Percentiles rank a stretch among this genome's conserved stretches.
These are phyloP conservation scores for Aspergillus ochraceus DNA, from an alignment of 2,329 filamentous ascomycete genomes.

Conservation along the genomic window DNA sequence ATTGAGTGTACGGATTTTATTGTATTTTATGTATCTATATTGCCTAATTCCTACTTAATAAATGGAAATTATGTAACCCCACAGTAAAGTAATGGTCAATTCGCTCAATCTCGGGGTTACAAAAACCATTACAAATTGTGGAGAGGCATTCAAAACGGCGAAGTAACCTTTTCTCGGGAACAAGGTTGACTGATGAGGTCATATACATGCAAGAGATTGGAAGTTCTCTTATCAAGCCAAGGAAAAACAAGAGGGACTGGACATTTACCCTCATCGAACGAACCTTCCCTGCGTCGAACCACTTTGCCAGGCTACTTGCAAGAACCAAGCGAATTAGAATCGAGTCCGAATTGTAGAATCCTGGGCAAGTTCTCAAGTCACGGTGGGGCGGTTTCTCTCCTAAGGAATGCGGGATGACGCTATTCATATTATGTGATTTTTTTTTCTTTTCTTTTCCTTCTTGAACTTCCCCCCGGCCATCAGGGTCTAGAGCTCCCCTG, in stretches of 20 bases:
- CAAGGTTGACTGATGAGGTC: background rate
- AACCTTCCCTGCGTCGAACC: background rate
- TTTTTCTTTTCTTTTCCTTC: background rate
- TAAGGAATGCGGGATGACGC: conserved; percentile 7
- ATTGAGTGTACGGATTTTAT: background rate
- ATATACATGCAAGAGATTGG: background rate
- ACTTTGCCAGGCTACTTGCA: background rate
- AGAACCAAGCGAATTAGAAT: background rate
- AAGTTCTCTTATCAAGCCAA: background rate
- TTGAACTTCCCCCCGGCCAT: background rate
- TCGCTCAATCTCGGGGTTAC: too few species aligned
- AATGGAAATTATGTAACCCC: too few species aligned
- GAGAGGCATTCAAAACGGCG: too few species aligned
- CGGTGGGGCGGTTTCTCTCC: background rate
- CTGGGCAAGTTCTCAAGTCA: background rate
- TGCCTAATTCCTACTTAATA: background rate
- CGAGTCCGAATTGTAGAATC: too few species aligned
- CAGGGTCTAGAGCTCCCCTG: conserved; percentile 1
- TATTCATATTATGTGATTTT: background rate
- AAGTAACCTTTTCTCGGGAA: background rate
- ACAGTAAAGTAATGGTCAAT: too few species aligned
- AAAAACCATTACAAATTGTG: too few species aligned
- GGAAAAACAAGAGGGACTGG: background rate
- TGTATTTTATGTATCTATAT: background rate
- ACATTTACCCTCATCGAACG: background rate